Base-by-base conservation (phyloP, 768 basidiomycete genomes). In the Obba rivulosa region DNA sequence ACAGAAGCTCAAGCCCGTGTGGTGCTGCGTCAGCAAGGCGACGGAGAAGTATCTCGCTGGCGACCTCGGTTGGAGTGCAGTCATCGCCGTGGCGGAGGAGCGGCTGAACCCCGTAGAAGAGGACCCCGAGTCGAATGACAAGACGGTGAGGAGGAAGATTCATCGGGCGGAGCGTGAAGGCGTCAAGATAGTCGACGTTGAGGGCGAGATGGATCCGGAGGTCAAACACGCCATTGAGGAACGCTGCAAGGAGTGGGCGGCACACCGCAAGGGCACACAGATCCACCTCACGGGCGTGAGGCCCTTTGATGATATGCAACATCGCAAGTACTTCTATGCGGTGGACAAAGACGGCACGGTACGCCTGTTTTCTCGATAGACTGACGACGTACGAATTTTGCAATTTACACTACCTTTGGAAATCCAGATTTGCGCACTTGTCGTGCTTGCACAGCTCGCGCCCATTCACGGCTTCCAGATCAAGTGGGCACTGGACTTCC, bases 21-120 rank as follows among this genome's bases (percentile, higher is more conserved):
- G 82, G 77, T 74, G 73, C 34, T 81, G 81, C 60, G 73, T 84
- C 14, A 76, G 79, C 53, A 61, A 64, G 28, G 65, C 72, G 13
- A 69, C 79, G 11, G 80, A 83, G 55, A 63, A 73, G 37, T 58
- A 79, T 8, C 72, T 85, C 41, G 64, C 66, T n/a, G 53, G 64
- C 7, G 69, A 74, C 34, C 71, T 77, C 52, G 67, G 71, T 1
- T 86, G 83, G 85, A 71, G 74, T 46, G 73, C 76, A 3, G 69
- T 86, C 37, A 72, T 74, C 43, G 84, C 80, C 49, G 81, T 85
- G 42, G 77, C 78, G 43, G 83, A 85, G 57, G 81, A 83, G 48
- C 65, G 72, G n/a, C 49, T 73, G 20, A 69, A 73, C 50, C 66
- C 73, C 2, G 62, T 66, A 43, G 68, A 77, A 34, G 65, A 80